A percentile compares a stretch with the other conserved stretches of the same genome.
These are phyloP conservation scores for Septoria petroselini DNA, from an alignment of 2,329 filamentous ascomycete species.

Conservation along the genomic window DNA sequence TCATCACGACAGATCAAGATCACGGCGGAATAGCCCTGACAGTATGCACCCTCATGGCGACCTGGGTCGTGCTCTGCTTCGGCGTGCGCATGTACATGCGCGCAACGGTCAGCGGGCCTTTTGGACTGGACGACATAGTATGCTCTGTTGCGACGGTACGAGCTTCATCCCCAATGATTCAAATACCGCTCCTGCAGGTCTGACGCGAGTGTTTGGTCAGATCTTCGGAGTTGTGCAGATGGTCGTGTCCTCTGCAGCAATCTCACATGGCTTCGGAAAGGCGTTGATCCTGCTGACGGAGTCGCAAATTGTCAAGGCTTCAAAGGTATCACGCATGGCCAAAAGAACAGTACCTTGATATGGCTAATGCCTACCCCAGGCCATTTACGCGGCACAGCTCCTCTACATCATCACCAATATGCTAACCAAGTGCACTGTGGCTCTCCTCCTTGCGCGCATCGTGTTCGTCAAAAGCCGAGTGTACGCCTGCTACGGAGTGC, in stretches of 20 bases:
- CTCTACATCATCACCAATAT: constrained; percentile 27
- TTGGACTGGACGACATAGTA: constrained; percentile 27
- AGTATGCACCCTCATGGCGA: constrained; percentile 29
- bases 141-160: constrained; percentile 28
- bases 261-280: constrained; percentile 29
- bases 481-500: constrained; percentile 23
- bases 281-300: constrained; percentile 21
- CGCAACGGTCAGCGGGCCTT: constrained; percentile 26
- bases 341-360: neutral
- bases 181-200: neutral
- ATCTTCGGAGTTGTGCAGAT: constrained; percentile 27
- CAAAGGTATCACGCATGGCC: constrained; percentile 19
- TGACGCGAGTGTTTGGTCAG: constrained; percentile 3
- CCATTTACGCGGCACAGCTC: constrained; percentile 26
- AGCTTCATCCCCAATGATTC: no score
- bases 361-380: constrained; percentile 12
- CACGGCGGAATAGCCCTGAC: constrained; percentile 30
- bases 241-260: constrained; percentile 23
- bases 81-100: constrained; percentile 29
- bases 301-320: constrained; percentile 17
- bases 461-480: constrained; percentile 27
- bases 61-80: constrained; percentile 29
- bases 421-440: constrained; percentile 27
- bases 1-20: constrained; percentile 27
- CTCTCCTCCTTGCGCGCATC: constrained; percentile 28